A percentile compares a stretch with the other conserved stretches of the same genome.
Evolutionary conservation across 495 filamentous ascomycete species (phyloP).

Genomic region (Collariella sp.): DNA sequence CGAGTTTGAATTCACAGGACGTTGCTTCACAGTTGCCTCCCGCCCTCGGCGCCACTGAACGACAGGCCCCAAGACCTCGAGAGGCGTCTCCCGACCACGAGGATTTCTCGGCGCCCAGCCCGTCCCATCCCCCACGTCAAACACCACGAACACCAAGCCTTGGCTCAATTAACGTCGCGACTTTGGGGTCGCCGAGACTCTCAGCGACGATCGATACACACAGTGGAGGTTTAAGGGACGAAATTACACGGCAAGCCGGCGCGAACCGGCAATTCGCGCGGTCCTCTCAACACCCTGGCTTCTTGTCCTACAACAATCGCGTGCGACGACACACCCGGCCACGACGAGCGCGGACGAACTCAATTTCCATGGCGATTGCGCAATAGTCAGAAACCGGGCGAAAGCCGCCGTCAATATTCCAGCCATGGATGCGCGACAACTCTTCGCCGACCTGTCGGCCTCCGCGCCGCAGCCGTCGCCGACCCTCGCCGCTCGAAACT

Average conservation of each 20-base stretch:
- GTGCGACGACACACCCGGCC: neutral
- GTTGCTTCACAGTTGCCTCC: constrained; percentile 1
- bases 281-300: no score
- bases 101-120: constrained; percentile 33
- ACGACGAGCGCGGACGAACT: constrained; percentile 4
- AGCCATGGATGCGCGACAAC: constrained; percentile 22
- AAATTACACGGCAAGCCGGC: neutral
- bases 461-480: constrained; percentile 8
- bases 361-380: constrained; percentile 29
- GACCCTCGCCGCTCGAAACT: constrained; percentile 16
- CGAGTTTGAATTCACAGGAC: neutral
- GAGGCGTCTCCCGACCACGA: constrained; percentile 14
- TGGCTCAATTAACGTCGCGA: constrained; percentile 7
- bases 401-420: constrained; percentile 20
- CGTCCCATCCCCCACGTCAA: constrained; percentile 22
- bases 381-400: constrained; percentile 20
- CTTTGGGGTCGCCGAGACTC: neutral
- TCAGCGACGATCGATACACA: neutral
- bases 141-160: constrained; percentile 14
- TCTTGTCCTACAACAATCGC: neutral
- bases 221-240: neutral
- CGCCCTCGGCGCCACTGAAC: constrained; percentile 4
- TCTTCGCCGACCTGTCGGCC: constrained; percentile 14
- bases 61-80: constrained; percentile 3
- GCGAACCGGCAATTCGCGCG: neutral